Evolutionary conservation across 805 yeast genomes (phyloP).

Genomic region (Metschnikowia reukaufii): DNA sequence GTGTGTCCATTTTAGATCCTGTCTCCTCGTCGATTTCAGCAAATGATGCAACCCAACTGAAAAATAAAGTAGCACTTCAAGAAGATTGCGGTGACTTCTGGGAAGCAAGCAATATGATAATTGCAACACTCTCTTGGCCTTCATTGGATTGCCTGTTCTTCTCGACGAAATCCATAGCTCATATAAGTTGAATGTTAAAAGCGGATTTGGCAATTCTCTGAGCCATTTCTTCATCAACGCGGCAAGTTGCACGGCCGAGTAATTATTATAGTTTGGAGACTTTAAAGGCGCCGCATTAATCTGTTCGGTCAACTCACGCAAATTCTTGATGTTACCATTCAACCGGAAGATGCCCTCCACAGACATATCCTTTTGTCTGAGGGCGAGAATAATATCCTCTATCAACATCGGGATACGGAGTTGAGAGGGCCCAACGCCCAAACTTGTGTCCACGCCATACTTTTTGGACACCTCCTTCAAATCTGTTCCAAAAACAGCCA

Average conservation of each 20-base stretch:
- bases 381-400: slow-evolving; percentile 80
- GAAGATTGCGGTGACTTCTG: slow-evolving; percentile 72
- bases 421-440: slow-evolving; percentile 80
- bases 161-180: slow-evolving; percentile 77
- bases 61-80: slow-evolving; percentile 85
- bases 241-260: slow-evolving; percentile 88
- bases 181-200: slow-evolving; percentile 73
- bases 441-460: slow-evolving; percentile 78
- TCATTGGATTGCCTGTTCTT: slow-evolving; percentile 43
- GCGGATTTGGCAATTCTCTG: slow-evolving; percentile 90
- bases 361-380: slow-evolving; percentile 89
- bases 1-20: slow-evolving; percentile 91
- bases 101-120: slow-evolving; percentile 78
- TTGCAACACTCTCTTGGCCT: slow-evolving; percentile 55
- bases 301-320: slow-evolving; percentile 68
- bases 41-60: slow-evolving; percentile 95
- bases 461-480: slow-evolving; percentile 65
- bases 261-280: slow-evolving; percentile 68
- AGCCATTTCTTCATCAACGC: slow-evolving; percentile 89
- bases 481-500: slow-evolving; percentile 73
- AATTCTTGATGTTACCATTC: slow-evolving; percentile 87
- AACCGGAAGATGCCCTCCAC: slow-evolving; percentile 95
- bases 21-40: slow-evolving; percentile 87
- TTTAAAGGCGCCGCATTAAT: slow-evolving; percentile 73
- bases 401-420: slow-evolving; percentile 80